Percentiles rank a stretch among this genome's conserved stretches.
Evolutionary conservation across 2,329 filamentous ascomycete genomes (phyloP).

Genomic region (Phaeosphaeria sp.): DNA sequence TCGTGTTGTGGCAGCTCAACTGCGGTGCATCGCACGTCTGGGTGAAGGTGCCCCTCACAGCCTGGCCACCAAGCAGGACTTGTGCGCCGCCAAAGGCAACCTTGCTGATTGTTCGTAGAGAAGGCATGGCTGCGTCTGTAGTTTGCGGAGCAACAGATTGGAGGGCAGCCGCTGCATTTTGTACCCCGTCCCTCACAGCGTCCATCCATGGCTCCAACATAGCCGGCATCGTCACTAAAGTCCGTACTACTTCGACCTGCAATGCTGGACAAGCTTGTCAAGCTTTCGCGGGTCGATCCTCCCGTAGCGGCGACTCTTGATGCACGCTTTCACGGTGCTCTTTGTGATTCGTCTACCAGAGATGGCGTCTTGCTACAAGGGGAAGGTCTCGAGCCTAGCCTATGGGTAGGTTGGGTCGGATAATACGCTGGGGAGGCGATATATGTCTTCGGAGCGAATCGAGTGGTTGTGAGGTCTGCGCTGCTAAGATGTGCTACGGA

Average conservation of each 20-base stretch:
- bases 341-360: conserved; percentile 26
- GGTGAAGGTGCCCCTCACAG: conserved; percentile 33
- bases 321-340: conserved; percentile 25
- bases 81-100: conserved; percentile 44
- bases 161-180: conserved; percentile 29
- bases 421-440: conserved; percentile 3
- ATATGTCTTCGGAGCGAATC: conserved; percentile 8
- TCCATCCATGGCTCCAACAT: conserved; percentile 31
- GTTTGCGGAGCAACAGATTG: conserved; percentile 8
- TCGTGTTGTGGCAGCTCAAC: conserved; percentile 70
- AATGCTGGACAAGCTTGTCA: conserved; percentile 21
- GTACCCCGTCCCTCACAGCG: conserved; percentile 28
- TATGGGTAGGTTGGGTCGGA: conserved; percentile 7
- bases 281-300: conserved; percentile 39
- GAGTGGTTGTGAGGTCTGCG: conserved; percentile 13
- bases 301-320: conserved; percentile 28
- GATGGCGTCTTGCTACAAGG: conserved; percentile 16
- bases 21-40: conserved; percentile 48
- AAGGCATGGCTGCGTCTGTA: conserved; percentile 41
- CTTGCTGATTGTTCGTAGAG: conserved; percentile 45
- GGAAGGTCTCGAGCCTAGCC: conserved; percentile 28
- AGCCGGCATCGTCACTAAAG: conserved; percentile 22
- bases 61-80: conserved; percentile 37
- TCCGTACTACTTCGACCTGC: conserved; percentile 11
- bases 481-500: conserved; percentile 10